These are phyloP conservation scores for Sugiyamaella marilandica DNA, from an alignment of 805 yeast species.

Conservation along the genomic window DNA sequence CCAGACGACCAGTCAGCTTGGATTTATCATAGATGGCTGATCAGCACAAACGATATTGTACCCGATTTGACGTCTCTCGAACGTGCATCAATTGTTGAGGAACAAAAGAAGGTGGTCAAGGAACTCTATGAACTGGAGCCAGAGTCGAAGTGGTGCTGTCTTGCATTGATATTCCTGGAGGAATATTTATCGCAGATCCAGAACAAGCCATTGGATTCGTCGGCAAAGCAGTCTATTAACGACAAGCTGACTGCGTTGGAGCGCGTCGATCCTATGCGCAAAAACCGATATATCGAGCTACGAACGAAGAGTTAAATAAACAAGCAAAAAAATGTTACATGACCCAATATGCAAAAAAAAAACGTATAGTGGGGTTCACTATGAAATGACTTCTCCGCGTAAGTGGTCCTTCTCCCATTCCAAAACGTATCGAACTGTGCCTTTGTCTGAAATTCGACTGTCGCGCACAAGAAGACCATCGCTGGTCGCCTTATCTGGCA, in stretches of 20 bases:
- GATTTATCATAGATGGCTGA: conserved; percentile 82
- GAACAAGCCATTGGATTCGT: conserved; percentile 13
- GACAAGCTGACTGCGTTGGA: conserved; percentile 32
- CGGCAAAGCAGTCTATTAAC: conserved; percentile 28
- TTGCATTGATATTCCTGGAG: conserved; percentile 46
- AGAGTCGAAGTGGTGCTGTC: conserved; percentile 72
- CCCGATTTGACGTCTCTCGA: conserved; percentile 28
- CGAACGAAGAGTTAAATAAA: neutral
- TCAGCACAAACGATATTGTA: conserved; percentile 33
- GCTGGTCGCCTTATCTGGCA: neutral
- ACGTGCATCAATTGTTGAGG: conserved; percentile 38
- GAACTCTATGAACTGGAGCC: conserved; percentile 71
- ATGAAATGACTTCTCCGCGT: conserved; percentile 16
- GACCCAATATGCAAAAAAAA: neutral
- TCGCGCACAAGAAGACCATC: conserved; percentile 19
- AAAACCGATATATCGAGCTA: conserved; percentile 23
- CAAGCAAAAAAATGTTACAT: neutral
- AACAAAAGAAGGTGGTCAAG: conserved; percentile 45
- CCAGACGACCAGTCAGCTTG: conserved; percentile 93
- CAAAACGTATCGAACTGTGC: conserved; percentile 30
- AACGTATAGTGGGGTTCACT: too few relatives aligned
- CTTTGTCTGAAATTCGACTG: conserved; percentile 32
- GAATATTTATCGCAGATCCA: conserved; percentile 26
- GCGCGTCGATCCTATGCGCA: conserved; percentile 26
- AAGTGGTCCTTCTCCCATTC: conserved; percentile 27